phyloP scores from a whole-genome alignment of 1,284 basidiomycete species.

The Boletus mariae region DNA sequence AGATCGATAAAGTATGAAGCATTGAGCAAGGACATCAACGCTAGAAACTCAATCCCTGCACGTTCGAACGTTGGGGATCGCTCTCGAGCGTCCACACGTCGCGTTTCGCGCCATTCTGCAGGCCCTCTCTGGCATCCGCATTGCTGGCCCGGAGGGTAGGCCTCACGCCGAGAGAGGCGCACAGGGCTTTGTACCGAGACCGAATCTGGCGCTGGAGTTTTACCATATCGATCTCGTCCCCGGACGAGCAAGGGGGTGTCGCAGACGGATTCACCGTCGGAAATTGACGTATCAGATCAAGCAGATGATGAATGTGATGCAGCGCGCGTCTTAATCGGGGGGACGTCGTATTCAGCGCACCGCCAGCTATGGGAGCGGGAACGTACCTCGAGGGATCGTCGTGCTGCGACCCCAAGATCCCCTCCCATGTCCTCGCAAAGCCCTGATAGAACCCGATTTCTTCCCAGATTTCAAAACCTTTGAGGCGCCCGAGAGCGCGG shows the following conservation, averaged over 20 bases:
- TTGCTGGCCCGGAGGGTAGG: slow-evolving; percentile 50
- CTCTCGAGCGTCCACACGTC: slow-evolving; percentile 36
- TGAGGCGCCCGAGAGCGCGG: slow-evolving; percentile 83
- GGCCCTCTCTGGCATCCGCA: neutral
- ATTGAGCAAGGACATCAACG: no score
- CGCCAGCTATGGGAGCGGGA: neutral
- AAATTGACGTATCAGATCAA: slow-evolving; percentile 73
- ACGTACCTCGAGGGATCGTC: slow-evolving; percentile 44
- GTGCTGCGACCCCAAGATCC: slow-evolving; percentile 33
- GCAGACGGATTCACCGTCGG: slow-evolving; percentile 70
- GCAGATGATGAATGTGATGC: slow-evolving; percentile 64
- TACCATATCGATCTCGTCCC: slow-evolving; percentile 64
- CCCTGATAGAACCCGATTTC: slow-evolving; percentile 93
- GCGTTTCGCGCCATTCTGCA: neutral
- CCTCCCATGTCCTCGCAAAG: slow-evolving; percentile 70
- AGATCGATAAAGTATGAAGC: no score
- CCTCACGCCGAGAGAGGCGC: slow-evolving; percentile 76
- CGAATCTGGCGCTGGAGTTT: slow-evolving; percentile 81
- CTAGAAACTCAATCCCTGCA: slow-evolving; percentile 37
- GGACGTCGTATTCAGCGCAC: no score
- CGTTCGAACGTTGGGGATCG: slow-evolving; percentile 12
- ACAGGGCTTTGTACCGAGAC: slow-evolving; percentile 84
- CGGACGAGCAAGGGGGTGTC: slow-evolving; percentile 17
- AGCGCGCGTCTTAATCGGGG: slow-evolving; percentile 40
- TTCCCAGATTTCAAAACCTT: slow-evolving; percentile 96